phyloP scores from a whole-genome alignment of 345 rosid genomes.

The Camelina sativa region DNA sequence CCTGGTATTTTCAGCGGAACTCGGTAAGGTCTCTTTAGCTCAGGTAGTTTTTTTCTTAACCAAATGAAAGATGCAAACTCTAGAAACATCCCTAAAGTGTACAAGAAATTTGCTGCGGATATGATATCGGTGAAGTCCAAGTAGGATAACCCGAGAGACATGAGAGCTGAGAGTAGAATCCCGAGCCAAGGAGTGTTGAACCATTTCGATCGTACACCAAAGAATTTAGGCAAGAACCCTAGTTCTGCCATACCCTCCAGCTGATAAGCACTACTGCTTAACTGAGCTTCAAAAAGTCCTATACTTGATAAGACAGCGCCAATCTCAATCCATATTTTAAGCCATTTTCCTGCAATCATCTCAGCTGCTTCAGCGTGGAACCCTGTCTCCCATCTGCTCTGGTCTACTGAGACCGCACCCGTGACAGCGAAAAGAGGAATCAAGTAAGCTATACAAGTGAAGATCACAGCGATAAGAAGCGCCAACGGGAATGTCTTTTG shows the following conservation, averaged over 20 bases:
- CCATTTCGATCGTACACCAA: slow-evolving; percentile 59
- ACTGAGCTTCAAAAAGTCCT: slow-evolving; percentile 82
- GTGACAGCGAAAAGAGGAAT: slow-evolving; percentile 79
- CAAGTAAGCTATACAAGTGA: slow-evolving; percentile 82
- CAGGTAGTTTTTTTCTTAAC: slow-evolving; percentile 62
- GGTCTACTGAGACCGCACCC: slow-evolving; percentile 70
- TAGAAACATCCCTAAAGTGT: slow-evolving; percentile 75
- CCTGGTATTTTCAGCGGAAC: slow-evolving; percentile 62
- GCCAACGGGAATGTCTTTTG: slow-evolving; percentile 73
- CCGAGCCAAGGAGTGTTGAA: slow-evolving; percentile 86
- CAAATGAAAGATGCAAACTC: slow-evolving; percentile 76
- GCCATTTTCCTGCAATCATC: slow-evolving; percentile 80
- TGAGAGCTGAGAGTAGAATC: slow-evolving; percentile 55
- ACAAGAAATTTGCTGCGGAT: slow-evolving; percentile 69
- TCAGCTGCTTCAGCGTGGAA: slow-evolving; percentile 78
- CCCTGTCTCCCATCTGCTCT: slow-evolving; percentile 66
- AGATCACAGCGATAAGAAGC: slow-evolving; percentile 62
- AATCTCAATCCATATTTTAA: slow-evolving; percentile 70
- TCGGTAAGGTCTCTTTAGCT: slow-evolving; percentile 60
- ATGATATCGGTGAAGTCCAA: slow-evolving; percentile 62
- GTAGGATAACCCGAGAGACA: slow-evolving; percentile 59
- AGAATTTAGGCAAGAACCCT: slow-evolving; percentile 61
- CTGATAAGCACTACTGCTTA: slow-evolving; percentile 79
- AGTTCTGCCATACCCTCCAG: slow-evolving; percentile 79
- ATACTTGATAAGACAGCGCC: slow-evolving; percentile 73